Conservation (phyloP, 2,329 filamentous ascomycete genomes). For the Polytolypa hystricis region DNA sequence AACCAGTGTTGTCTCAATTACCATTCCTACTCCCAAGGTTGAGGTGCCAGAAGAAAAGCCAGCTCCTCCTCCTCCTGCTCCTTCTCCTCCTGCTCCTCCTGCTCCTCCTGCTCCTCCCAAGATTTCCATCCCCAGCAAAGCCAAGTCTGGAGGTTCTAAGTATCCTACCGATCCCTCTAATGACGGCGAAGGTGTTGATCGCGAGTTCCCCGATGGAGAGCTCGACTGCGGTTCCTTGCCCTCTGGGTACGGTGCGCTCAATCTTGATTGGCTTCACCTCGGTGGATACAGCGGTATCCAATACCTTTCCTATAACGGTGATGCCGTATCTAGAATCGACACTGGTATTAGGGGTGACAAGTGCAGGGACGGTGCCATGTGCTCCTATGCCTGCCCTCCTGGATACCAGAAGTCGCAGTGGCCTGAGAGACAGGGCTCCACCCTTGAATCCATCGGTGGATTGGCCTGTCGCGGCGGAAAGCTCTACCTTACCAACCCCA, state of each 20-base stretch:
- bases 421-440: constrained; percentile 65
- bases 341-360: constrained; percentile 50
- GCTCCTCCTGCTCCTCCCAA: constrained; percentile 23
- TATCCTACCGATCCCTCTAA: neutral
- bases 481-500: constrained; percentile 63
- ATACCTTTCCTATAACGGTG: constrained; percentile 41
- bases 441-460: constrained; percentile 78
- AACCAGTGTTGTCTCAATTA: constrained; percentile 22
- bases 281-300: constrained; percentile 76
- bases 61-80: neutral
- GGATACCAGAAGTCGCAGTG: constrained; percentile 92
- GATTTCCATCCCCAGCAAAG: constrained; percentile 24
- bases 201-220: constrained; percentile 63
- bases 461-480: constrained; percentile 63
- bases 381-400: constrained; percentile 85
- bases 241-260: constrained; percentile 64
- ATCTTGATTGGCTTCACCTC: constrained; percentile 56
- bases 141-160: too few species aligned
- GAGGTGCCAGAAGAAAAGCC: too few species aligned
- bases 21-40: constrained; percentile 20
- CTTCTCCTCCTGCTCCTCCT: constrained; percentile 18
- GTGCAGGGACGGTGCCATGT: constrained; percentile 58
- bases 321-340: constrained; percentile 53
- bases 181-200: constrained; percentile 45
- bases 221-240: constrained; percentile 66